Conservation (phyloP, 1,284 basidiomycete genomes). For the Kwoniella shivajii region DNA sequence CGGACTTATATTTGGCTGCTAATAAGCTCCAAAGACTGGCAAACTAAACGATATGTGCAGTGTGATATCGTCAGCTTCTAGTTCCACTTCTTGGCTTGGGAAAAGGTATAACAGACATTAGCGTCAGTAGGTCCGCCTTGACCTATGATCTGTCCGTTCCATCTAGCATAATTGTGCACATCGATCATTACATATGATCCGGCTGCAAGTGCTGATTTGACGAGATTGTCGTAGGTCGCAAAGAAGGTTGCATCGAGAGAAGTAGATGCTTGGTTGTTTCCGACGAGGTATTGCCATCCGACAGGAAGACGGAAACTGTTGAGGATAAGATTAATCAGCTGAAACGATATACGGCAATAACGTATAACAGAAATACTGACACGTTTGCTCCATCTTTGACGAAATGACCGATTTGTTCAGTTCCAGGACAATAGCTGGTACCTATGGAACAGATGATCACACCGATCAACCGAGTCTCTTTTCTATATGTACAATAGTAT, state of each 20-base stretch:
- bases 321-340: not conserved
- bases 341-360: too few relatives aligned
- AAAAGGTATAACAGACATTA: constrained; percentile 20
- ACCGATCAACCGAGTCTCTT: not conserved
- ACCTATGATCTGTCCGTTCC: constrained; percentile 56
- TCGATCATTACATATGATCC: constrained; percentile 62
- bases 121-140: constrained; percentile 63
- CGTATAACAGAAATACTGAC: constrained; percentile 17
- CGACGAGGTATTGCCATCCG: constrained; percentile 63
- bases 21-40: constrained; percentile 63
- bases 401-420: constrained; percentile 64
- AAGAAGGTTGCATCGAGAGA: constrained; percentile 59
- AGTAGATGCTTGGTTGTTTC: constrained; percentile 44
- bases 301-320: constrained; percentile 56
- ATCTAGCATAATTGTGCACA: constrained; percentile 53
- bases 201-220: constrained; percentile 59
- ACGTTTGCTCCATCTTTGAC: constrained; percentile 46
- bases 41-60: constrained; percentile 47
- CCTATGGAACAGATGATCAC: constrained; percentile 3
- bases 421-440: constrained; percentile 53
- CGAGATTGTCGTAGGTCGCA: constrained; percentile 54
- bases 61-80: not conserved
- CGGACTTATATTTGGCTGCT: constrained; percentile 59
- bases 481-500: not conserved
- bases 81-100: not conserved